phyloP scores from a whole-genome alignment of 768 basidiomycete species.

The button mushroom (Agaricus bisporus) region DNA sequence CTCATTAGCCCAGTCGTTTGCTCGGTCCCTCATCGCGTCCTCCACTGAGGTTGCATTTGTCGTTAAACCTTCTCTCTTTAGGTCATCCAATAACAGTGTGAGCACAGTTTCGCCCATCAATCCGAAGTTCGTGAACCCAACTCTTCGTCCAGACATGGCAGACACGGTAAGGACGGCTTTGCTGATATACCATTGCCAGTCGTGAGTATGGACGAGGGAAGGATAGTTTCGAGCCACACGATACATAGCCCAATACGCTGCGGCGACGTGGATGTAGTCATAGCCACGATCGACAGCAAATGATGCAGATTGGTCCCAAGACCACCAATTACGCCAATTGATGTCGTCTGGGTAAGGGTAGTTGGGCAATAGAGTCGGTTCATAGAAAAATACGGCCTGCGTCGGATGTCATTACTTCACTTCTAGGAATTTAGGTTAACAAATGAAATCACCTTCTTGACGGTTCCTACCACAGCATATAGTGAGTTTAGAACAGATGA shows the following conservation, averaged over 20 bases:
- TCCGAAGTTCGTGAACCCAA: conserved; percentile 40
- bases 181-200: conserved; percentile 54
- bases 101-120: conserved; percentile 56
- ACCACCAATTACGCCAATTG: conserved; percentile 52
- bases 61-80: conserved; percentile 45
- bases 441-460: conserved; percentile 38
- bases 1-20: conserved; percentile 38
- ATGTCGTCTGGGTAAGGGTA: conserved; percentile 44
- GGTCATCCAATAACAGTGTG: conserved; percentile 38
- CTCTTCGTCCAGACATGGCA: conserved; percentile 38
- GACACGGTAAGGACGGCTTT: conserved; percentile 44
- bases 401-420: neutral
- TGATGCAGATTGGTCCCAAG: conserved; percentile 43
- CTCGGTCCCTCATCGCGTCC: conserved; percentile 39
- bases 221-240: conserved; percentile 56
- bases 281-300: conserved; percentile 47
- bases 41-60: conserved; percentile 42
- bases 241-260: conserved; percentile 51
- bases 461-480: conserved; percentile 29
- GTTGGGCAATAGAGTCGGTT: conserved; percentile 35
- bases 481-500: neutral
- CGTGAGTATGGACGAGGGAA: conserved; percentile 34
- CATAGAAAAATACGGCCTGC: conserved; percentile 46
- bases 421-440: neutral
- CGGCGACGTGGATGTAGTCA: conserved; percentile 43